These are phyloP conservation scores for Geotrichum reessii DNA, from an alignment of 1,139 yeast species.

Conservation along the genomic window DNA sequence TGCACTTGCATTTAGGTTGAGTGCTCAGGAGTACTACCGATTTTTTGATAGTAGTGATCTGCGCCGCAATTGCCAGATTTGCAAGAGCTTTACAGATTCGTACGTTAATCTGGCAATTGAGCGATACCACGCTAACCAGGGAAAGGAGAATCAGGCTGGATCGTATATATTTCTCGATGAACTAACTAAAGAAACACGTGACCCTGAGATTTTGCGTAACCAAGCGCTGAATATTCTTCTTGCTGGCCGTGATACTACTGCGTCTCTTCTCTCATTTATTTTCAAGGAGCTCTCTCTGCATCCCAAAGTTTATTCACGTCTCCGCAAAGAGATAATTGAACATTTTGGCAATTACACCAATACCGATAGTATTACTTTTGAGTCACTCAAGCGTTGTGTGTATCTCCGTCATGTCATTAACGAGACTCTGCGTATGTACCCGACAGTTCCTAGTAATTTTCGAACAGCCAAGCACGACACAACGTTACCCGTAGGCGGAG, in stretches of 20 bases:
- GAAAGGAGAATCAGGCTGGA: not conserved
- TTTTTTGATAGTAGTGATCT: constrained; percentile 37
- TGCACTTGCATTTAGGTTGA: constrained; percentile 38
- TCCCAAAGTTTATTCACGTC: constrained; percentile 39
- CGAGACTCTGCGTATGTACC: constrained; percentile 51
- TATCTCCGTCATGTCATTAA: constrained; percentile 46
- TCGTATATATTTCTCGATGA: constrained; percentile 48
- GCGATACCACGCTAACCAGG: not conserved
- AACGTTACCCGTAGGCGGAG: constrained; percentile 51
- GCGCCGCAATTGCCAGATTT: constrained; percentile 26
- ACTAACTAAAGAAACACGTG: constrained; percentile 46
- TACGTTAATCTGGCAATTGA: constrained; percentile 30
- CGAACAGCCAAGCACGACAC: constrained; percentile 46
- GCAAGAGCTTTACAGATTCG: constrained; percentile 32
- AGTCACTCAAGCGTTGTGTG: constrained; percentile 46
- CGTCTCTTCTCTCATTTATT: constrained; percentile 47
- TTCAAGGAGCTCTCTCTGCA: constrained; percentile 46
- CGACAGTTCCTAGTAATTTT: constrained; percentile 51
- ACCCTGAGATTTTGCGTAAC: constrained; percentile 47
- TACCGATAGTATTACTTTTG: constrained; percentile 38
- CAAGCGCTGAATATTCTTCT: constrained; percentile 49
- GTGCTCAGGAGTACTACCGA: constrained; percentile 39
- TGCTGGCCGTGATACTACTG: constrained; percentile 58
- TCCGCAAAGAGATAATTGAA: constrained; percentile 39
- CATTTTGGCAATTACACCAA: constrained; percentile 26